Percentiles rank a stretch among this genome's conserved stretches.
Evolutionary conservation across 2,329 filamentous ascomycete genomes (phyloP).

Genomic region (Calonectria hongkongensis): DNA sequence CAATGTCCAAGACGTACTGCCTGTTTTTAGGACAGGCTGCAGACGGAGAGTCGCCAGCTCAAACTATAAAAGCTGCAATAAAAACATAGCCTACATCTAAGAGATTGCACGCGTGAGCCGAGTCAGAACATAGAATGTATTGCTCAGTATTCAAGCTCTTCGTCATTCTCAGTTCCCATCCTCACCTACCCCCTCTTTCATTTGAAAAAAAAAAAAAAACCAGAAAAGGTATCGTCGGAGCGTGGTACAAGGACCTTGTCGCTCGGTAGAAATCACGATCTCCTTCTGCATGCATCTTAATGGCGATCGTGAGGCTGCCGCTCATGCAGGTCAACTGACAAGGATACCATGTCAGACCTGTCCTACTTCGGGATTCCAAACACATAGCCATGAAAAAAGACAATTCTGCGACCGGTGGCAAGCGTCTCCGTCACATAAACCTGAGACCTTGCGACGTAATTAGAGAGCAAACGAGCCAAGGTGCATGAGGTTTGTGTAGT

Average conservation of each 20-base stretch:
- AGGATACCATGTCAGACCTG: constrained; percentile 4
- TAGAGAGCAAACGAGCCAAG: not conserved
- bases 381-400: not conserved
- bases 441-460: not conserved
- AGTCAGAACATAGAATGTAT: not conserved
- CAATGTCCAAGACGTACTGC: not conserved
- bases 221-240: not conserved
- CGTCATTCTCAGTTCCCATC: not conserved
- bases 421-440: not conserved
- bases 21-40: no score
- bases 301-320: constrained; percentile 9
- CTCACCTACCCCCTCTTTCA: not conserved
- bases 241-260: not conserved
- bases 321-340: not conserved
- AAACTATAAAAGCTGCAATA: no score
- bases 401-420: not conserved
- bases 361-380: not conserved
- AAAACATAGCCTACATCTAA: no score
- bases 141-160: not conserved
- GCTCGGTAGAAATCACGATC: not conserved
- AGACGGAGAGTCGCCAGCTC: no score
- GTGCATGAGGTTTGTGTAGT: not conserved
- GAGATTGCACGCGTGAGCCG: no score
- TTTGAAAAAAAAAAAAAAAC: constrained; percentile 9
- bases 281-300: not conserved